Percentiles rank a stretch among this genome's conserved stretches.
phyloP scores from a whole-genome alignment of 192 early-diverging fungal genomes.

The Entomortierella parvispora region DNA sequence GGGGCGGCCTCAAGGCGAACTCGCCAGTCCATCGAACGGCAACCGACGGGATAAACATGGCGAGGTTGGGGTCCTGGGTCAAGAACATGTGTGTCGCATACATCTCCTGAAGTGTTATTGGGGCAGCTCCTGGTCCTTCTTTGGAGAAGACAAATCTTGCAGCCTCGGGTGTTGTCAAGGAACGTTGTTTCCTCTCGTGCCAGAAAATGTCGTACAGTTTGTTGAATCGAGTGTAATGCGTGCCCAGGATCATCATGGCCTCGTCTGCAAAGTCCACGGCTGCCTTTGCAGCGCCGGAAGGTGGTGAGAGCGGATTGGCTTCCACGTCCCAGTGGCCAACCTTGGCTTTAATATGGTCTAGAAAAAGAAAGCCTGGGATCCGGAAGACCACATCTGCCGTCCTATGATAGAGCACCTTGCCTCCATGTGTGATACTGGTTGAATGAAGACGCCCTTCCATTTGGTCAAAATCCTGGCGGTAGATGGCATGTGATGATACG shows the following conservation, averaged over 20 bases:
- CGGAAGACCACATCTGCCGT: conserved; percentile 59
- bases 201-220: conserved; percentile 51
- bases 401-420: conserved; percentile 22
- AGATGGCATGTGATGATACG: conserved; percentile 16
- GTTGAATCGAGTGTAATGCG: conserved; percentile 41
- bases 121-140: conserved; percentile 13
- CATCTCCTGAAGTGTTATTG: conserved; percentile 39
- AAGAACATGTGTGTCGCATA: conserved; percentile 71
- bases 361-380: conserved; percentile 46
- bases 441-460: conserved; percentile 37
- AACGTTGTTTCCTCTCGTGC: conserved; percentile 20
- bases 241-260: conserved; percentile 44
- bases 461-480: conserved; percentile 26
- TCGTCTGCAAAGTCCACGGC: conserved; percentile 44
- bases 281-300: conserved; percentile 11
- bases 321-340: conserved; percentile 16
- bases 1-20: conserved; percentile 60
- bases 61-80: conserved; percentile 61
- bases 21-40: conserved; percentile 58
- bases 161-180: conserved; percentile 29
- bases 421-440: conserved; percentile 18
- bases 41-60: conserved; percentile 56
- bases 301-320: conserved; percentile 9
- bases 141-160: conserved; percentile 52
- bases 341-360: conserved; percentile 4